These are phyloP conservation scores for Fusarium nematophilum DNA, from an alignment of 2,329 filamentous ascomycete genomes.

Conservation along the genomic window DNA sequence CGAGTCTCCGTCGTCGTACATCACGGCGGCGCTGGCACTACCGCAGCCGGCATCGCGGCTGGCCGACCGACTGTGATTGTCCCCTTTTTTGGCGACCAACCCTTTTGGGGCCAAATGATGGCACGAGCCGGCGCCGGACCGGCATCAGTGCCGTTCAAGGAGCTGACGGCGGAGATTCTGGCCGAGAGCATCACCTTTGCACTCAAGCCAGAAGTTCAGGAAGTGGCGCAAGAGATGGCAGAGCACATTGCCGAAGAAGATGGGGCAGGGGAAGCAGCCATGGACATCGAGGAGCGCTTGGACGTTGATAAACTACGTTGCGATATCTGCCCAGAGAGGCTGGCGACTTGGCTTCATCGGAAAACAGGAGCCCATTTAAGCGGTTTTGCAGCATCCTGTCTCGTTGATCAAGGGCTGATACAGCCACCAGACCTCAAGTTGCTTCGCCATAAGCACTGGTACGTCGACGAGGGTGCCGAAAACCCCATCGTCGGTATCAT, in stretches of 20 bases:
- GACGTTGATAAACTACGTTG: slow-evolving; percentile 67
- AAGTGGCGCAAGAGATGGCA: slow-evolving; percentile 56
- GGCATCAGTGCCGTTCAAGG: slow-evolving; percentile 66
- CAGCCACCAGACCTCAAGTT: slow-evolving; percentile 69
- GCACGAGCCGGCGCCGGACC: slow-evolving; percentile 71
- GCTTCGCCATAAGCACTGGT: slow-evolving; percentile 62
- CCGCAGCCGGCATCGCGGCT: slow-evolving; percentile 70
- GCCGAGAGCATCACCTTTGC: slow-evolving; percentile 64
- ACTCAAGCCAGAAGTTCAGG: slow-evolving; percentile 60
- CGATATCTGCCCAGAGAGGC: slow-evolving; percentile 64
- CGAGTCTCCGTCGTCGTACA: slow-evolving; percentile 69
- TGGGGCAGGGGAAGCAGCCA: slow-evolving; percentile 63
- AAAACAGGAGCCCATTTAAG: slow-evolving; percentile 66
- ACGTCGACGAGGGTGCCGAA: slow-evolving; percentile 72
- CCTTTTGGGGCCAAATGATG: slow-evolving; percentile 75
- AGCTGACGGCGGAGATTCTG: slow-evolving; percentile 67
- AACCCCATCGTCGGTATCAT: slow-evolving; percentile 74
- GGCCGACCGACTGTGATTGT: slow-evolving; percentile 73
- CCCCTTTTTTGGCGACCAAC: slow-evolving; percentile 74
- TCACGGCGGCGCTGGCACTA: slow-evolving; percentile 74
- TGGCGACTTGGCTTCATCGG: slow-evolving; percentile 73
- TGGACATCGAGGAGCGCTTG: slow-evolving; percentile 66
- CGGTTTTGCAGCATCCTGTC: slow-evolving; percentile 68
- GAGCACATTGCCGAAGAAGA: slow-evolving; percentile 64
- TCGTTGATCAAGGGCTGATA: slow-evolving; percentile 65